Evolutionary conservation across 2,329 filamentous ascomycete genomes (phyloP).

Genomic region (Colletotrichum limetticola): DNA sequence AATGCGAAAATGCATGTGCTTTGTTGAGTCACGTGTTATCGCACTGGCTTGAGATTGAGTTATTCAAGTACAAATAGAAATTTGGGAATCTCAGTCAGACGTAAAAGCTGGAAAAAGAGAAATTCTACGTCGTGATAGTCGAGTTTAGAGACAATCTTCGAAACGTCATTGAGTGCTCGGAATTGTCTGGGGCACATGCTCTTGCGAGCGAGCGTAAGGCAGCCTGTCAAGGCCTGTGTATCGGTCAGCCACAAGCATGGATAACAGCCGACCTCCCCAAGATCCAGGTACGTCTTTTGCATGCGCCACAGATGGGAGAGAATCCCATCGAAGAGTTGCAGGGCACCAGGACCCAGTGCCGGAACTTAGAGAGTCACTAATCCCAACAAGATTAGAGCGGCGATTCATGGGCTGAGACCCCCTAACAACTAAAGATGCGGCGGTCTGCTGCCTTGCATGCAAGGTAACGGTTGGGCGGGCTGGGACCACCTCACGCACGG

Average conservation of each 20-base stretch:
- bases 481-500: conserved; percentile 19
- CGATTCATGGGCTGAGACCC: neutral
- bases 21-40: conserved; percentile 25
- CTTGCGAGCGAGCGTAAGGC: neutral
- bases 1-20: conserved; percentile 10
- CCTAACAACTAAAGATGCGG: conserved; percentile 1
- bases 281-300: conserved; percentile 2
- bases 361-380: conserved; percentile 10
- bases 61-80: neutral
- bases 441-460: conserved; percentile 17
- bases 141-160: neutral
- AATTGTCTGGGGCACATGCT: neutral
- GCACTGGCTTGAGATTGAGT: neutral
- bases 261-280: conserved; percentile 5
- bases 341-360: conserved; percentile 12
- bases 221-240: conserved; percentile 9
- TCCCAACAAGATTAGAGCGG: conserved; percentile 20
- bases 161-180: neutral
- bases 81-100: too few species aligned
- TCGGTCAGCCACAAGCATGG: conserved; percentile 26
- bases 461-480: conserved; percentile 21
- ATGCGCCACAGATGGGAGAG: conserved; percentile 18
- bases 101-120: neutral
- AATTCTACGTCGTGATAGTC: neutral
- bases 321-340: conserved; percentile 3